These are phyloP conservation scores for Capsella rubella DNA, from an alignment of 441 rosid species.

Conservation along the genomic window DNA sequence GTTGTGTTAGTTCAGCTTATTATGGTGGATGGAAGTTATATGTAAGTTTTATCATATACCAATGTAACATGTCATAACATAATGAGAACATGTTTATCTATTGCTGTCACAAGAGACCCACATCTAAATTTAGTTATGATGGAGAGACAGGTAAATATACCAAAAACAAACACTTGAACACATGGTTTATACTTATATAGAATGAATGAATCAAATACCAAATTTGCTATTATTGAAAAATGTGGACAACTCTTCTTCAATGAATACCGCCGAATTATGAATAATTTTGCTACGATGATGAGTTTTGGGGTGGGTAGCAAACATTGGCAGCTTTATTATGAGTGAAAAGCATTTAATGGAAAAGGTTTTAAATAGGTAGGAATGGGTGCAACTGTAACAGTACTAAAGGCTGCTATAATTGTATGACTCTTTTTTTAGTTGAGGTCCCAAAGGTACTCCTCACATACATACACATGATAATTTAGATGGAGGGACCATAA, in stretches of 20 bases:
- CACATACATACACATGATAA: slow-evolving; percentile 12
- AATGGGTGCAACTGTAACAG: slow-evolving; percentile 43
- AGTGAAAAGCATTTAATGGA: slow-evolving; percentile 27
- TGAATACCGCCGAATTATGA: background rate
- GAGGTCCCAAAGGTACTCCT: slow-evolving; percentile 33
- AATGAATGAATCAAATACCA: slow-evolving; percentile 29
- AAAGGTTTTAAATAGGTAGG: slow-evolving; percentile 29
- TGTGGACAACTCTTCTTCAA: background rate
- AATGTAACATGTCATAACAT: background rate
- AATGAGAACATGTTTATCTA: slow-evolving; percentile 1
- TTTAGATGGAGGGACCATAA: slow-evolving; percentile 27
- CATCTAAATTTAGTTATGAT: slow-evolving; percentile 18
- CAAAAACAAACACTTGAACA: slow-evolving; percentile 22
- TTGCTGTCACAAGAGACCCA: slow-evolving; percentile 31
- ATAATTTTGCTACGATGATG: too few species aligned
- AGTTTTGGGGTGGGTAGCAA: slow-evolving; percentile 31
- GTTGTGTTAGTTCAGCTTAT: background rate
- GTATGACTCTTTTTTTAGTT: slow-evolving; percentile 36
- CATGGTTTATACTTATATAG: background rate
- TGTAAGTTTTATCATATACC: slow-evolving; percentile 1
- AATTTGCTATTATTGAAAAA: slow-evolving; percentile 4
- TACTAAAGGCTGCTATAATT: slow-evolving; percentile 43
- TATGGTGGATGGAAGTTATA: background rate
- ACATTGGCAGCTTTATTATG: slow-evolving; percentile 29
- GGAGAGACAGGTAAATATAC: slow-evolving; percentile 32